Conservation (phyloP, 106 monocot species). For the Acorus calamus region DNA sequence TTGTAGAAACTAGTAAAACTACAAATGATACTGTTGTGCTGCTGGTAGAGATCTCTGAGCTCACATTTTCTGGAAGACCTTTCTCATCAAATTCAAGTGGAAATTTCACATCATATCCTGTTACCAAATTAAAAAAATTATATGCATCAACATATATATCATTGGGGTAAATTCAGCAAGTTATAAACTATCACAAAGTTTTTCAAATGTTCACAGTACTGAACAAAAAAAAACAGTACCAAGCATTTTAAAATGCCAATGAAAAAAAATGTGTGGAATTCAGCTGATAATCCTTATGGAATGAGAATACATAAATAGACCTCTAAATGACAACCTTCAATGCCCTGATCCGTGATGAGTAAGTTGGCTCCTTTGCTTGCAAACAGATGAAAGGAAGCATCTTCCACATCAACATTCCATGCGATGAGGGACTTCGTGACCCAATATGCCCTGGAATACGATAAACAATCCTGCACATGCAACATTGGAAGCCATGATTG, state of each 20-base stretch:
- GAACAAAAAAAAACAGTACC: not conserved
- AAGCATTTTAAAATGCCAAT: not conserved
- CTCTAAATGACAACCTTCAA: slow-evolving; percentile 36
- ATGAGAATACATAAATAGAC: not conserved
- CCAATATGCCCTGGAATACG: slow-evolving; percentile 64
- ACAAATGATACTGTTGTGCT: not conserved
- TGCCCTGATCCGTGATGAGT: slow-evolving; percentile 23
- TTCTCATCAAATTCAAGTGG: slow-evolving; percentile 42
- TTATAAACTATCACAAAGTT: not conserved
- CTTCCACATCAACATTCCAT: slow-evolving; percentile 45
- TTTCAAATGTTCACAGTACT: not conserved
- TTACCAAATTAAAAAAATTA: not conserved
- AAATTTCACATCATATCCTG: slow-evolving; percentile 68
- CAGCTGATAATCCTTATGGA: not conserved
- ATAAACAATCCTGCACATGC: slow-evolving; percentile 35
- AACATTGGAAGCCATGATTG: not conserved
- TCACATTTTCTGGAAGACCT: slow-evolving; percentile 54
- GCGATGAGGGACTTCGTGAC: slow-evolving; percentile 59
- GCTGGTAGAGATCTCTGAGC: slow-evolving; percentile 3
- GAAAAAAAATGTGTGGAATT: not conserved
- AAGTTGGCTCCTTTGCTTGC: slow-evolving; percentile 48
- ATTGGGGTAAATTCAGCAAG: not conserved
- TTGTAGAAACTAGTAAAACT: not conserved
- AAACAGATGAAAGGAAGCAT: slow-evolving; percentile 39
- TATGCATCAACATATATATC: too few species aligned